Evolutionary conservation across 768 basidiomycete genomes (phyloP).

Genomic region (Neoboletus brunneissimus): DNA sequence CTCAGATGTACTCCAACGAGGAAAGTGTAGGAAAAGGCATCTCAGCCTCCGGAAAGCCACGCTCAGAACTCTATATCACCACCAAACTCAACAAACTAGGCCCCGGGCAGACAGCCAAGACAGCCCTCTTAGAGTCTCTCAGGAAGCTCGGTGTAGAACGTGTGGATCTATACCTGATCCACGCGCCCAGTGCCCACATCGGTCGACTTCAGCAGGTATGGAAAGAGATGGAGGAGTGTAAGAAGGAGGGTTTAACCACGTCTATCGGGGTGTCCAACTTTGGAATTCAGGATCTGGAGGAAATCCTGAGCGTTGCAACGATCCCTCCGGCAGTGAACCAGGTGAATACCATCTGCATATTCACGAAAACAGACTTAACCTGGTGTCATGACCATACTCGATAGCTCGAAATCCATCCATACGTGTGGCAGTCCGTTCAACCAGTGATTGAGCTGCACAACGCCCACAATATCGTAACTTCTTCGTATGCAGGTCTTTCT

Average conservation of each 20-base stretch:
- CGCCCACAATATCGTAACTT: not conserved
- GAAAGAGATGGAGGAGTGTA: constrained; percentile 3
- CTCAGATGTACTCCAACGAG: constrained; percentile 7
- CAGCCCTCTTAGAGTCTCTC: not conserved
- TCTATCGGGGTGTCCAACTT: constrained; percentile 5
- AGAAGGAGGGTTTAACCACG: not conserved
- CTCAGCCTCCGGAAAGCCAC: not conserved
- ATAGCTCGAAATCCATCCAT: constrained; percentile 2
- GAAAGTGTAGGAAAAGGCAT: constrained; percentile 1
- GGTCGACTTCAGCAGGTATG: not conserved
- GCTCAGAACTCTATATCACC: not conserved
- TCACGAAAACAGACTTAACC: not conserved
- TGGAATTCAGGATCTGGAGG: not conserved
- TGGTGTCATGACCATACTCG: not conserved
- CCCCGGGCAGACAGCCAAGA: not conserved
- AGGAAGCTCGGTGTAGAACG: not conserved
- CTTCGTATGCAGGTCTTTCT: constrained; percentile 2
- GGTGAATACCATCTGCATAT: not conserved
- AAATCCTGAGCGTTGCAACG: not conserved
- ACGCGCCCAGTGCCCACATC: not conserved
- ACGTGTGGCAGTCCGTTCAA: constrained; percentile 5
- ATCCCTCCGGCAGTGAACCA: constrained; percentile 1
- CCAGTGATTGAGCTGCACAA: not conserved
- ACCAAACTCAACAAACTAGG: not conserved
- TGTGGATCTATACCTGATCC: not conserved